Conservation (phyloP, 371 early-diverging fungal genomes). For the Capillidium heterosporum region DNA sequence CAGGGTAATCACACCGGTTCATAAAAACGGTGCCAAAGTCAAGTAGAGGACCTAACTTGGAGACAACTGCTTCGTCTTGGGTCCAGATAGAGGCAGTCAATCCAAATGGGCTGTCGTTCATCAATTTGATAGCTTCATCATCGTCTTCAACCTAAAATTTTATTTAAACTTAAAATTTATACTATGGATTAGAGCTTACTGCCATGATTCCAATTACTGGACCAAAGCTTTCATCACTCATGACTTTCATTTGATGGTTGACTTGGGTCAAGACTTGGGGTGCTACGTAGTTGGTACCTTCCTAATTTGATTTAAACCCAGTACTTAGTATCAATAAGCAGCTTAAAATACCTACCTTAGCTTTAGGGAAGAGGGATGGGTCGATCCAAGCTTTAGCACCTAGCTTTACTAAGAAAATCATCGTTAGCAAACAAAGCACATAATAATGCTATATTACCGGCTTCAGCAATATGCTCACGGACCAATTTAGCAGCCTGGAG, state of each 20-base stretch:
- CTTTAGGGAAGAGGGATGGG: constrained; percentile 28
- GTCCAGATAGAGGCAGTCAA: constrained; percentile 80
- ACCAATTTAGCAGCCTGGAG: constrained; percentile 44
- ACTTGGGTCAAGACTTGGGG: constrained; percentile 61
- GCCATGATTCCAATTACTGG: constrained; percentile 65
- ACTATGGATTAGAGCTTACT: constrained; percentile 8
- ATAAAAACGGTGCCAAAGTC: constrained; percentile 74
- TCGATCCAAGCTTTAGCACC: constrained; percentile 52
- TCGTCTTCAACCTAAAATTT: constrained; percentile 31
- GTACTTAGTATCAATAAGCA: neutral
- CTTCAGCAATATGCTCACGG: constrained; percentile 46
- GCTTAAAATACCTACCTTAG: constrained; percentile 23
- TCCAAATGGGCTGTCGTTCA: constrained; percentile 71
- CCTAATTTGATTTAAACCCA: constrained; percentile 9
- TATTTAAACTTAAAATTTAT: neutral
- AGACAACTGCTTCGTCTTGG: constrained; percentile 29
- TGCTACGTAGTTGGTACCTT: constrained; percentile 43
- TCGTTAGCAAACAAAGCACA: neutral
- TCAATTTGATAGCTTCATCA: constrained; percentile 50
- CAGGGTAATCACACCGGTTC: constrained; percentile 70
- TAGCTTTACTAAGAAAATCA: constrained; percentile 19
- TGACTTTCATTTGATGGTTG: constrained; percentile 50
- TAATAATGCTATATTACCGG: constrained; percentile 19
- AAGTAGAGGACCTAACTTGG: constrained; percentile 41
- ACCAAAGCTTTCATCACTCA: constrained; percentile 78